phyloP scores from a whole-genome alignment of 2,329 filamentous ascomycete species.

The Cladosporium velox region DNA sequence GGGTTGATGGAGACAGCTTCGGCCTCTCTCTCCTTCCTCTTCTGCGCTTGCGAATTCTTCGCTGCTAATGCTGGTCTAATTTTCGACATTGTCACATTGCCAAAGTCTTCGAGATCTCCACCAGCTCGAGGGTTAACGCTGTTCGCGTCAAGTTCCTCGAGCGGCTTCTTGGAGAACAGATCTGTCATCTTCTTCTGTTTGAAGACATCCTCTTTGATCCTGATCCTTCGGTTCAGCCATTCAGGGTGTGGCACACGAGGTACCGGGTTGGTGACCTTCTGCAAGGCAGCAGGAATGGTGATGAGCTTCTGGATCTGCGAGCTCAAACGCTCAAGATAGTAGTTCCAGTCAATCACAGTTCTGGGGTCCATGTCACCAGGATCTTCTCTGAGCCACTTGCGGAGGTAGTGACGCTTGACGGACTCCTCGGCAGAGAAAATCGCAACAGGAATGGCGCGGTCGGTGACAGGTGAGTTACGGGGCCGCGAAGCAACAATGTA shows the following conservation, averaged over 20 bases:
- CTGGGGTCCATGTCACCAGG: conserved; percentile 88
- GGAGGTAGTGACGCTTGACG: conserved; percentile 84
- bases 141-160: conserved; percentile 72
- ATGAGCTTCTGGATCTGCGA: conserved; percentile 99
- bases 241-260: conserved; percentile 92
- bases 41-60: conserved; percentile 42
- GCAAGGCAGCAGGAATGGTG: conserved; percentile 93
- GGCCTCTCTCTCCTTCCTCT: conserved; percentile 51
- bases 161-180: conserved; percentile 72
- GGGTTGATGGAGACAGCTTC: conserved; percentile 63
- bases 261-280: conserved; percentile 92
- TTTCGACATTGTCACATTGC: conserved; percentile 37
- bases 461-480: conserved; percentile 87
- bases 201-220: conserved; percentile 93
- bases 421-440: conserved; percentile 93
- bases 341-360: conserved; percentile 90
- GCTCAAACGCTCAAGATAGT: conserved; percentile 92
- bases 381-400: conserved; percentile 95
- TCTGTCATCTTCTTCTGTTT: conserved; percentile 99
- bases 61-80: conserved; percentile 49
- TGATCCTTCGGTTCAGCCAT: conserved; percentile 92
- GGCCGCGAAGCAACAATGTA: conserved; percentile 94
- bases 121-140: conserved; percentile 52
- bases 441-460: conserved; percentile 88
- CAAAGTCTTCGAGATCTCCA: conserved; percentile 54